Evolutionary conservation across 805 yeast genomes (phyloP), one percentile per base, ranked within the genome.

Genomic region (Candida golubevii): DNA sequence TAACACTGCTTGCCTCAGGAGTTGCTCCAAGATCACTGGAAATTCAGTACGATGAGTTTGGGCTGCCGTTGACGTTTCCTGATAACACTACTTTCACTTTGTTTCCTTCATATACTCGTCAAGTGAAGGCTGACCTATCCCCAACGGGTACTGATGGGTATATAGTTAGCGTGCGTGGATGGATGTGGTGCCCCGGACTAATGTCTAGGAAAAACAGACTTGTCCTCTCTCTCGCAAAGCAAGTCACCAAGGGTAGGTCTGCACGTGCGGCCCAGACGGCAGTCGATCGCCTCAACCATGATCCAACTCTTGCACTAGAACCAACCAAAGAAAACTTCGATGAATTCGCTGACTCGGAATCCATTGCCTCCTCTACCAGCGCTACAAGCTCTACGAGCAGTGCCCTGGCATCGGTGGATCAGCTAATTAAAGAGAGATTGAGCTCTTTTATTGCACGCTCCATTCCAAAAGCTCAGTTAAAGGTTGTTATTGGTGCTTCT

Each of bases 161-260:
- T 41, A 79, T 69, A 50, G 75, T 76, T 33, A 79, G 80, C 31
- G 78, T 90, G 3, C 73, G 86, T 36, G 96, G 97, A 7, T 79
- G 85, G 76, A 66, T 85, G 26, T 72, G 79, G 9, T 72, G 85
- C 35, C 88, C 89, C 0, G 95, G 95, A 1, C 68, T 75, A 8
- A 76, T 80, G 71, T 75, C 78, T 28, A 70, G 95, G 35, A 88
- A 84, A 56, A 88, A 88, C 61, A 68, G 82, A 46, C 60, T 90
- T 36, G 69, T 90, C 29, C 60, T 85, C 18, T 74, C 88, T 0
- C 63, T 88, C 36, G 87, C 88, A 3, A 78, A 79, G 47, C 88
- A 86, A 60, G 67, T 85, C 39, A 76, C 82, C 0, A 77, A 79
- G 39, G 65, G 61, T 44, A 48, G 51, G n/a, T 36, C 46, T 35